A percentile compares a stretch with the other conserved stretches of the same genome.
Evolutionary conservation across 2,329 filamentous ascomycete species (phyloP).

Genomic region (Fusarium goolgardi): DNA sequence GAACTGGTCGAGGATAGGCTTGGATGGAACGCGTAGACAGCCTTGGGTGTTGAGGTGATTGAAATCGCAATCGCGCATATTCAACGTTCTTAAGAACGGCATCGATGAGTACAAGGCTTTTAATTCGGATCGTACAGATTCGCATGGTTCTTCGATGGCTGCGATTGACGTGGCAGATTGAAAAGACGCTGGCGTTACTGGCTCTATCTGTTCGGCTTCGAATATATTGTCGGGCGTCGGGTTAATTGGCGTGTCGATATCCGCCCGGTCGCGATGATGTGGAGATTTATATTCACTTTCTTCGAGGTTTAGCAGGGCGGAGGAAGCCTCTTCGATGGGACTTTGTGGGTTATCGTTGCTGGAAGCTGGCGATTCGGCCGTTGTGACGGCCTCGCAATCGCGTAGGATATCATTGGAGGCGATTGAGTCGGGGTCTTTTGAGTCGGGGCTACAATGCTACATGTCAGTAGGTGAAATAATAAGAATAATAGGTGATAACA

Average conservation of each 20-base stretch:
- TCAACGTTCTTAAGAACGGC: constrained; percentile 31
- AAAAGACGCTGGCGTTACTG: not conserved
- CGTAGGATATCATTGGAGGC: constrained; percentile 1
- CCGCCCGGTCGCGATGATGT: not conserved
- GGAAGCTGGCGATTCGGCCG: constrained; percentile 17
- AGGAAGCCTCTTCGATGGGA: constrained; percentile 15
- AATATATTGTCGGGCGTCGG: not conserved
- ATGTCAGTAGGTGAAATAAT: not conserved
- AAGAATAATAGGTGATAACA: not conserved
- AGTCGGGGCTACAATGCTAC: not conserved
- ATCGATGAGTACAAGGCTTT: constrained; percentile 38
- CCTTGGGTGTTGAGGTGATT: constrained; percentile 27
- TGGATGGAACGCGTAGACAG: constrained; percentile 36
- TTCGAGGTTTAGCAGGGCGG: not conserved
- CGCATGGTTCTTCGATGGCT: not conserved
- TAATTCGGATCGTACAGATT: constrained; percentile 28
- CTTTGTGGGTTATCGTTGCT: constrained; percentile 11
- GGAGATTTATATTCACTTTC: constrained; percentile 8
- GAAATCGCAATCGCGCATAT: constrained; percentile 34
- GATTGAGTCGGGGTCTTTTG: constrained; percentile 2
- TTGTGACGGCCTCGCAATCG: constrained; percentile 18
- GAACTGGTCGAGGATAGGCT: constrained; percentile 38
- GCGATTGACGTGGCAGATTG: not conserved
- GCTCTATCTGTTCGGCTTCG: not conserved
- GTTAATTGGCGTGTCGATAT: not conserved